These are phyloP conservation scores for Caryopteris hybrid DNA, from an alignment of 305 asterid species.

Conservation along the genomic window DNA sequence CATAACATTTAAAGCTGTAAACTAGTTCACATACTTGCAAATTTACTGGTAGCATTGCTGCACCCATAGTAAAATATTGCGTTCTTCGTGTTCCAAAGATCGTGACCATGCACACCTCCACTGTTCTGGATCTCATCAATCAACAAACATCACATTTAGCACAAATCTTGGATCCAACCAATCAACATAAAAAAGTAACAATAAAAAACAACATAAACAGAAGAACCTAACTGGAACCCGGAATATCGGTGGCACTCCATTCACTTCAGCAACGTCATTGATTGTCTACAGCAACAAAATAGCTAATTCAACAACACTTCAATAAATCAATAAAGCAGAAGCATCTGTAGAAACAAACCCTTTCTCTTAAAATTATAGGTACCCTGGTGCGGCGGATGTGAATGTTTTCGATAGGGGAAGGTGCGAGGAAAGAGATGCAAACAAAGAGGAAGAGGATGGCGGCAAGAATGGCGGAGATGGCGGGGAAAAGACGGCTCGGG, in stretches of 20 bases:
- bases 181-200: slow-evolving; percentile 2
- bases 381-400: slow-evolving; percentile 34
- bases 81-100: slow-evolving; percentile 76
- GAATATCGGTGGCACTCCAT: slow-evolving; percentile 17
- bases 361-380: not conserved
- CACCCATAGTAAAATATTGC: slow-evolving; percentile 66
- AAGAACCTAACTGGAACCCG: slow-evolving; percentile 49
- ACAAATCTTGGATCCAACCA: slow-evolving; percentile 39
- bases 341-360: slow-evolving; percentile 3
- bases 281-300: slow-evolving; percentile 25
- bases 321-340: slow-evolving; percentile 12
- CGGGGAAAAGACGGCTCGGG: slow-evolving; percentile 53
- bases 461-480: slow-evolving; percentile 43
- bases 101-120: slow-evolving; percentile 51
- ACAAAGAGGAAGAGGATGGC: slow-evolving; percentile 53
- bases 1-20: not conserved
- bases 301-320: slow-evolving; percentile 16
- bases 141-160: slow-evolving; percentile 37
- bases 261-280: slow-evolving; percentile 23
- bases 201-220: not conserved
- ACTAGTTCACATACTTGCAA: slow-evolving; percentile 53
- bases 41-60: slow-evolving; percentile 68
- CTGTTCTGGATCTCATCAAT: slow-evolving; percentile 50
- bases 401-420: slow-evolving; percentile 56
- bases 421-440: slow-evolving; percentile 58